Percentiles rank a stretch among this genome's conserved stretches.
Evolutionary conservation across 2,329 filamentous ascomycete species (phyloP).

Genomic region (Venturia pyrina): DNA sequence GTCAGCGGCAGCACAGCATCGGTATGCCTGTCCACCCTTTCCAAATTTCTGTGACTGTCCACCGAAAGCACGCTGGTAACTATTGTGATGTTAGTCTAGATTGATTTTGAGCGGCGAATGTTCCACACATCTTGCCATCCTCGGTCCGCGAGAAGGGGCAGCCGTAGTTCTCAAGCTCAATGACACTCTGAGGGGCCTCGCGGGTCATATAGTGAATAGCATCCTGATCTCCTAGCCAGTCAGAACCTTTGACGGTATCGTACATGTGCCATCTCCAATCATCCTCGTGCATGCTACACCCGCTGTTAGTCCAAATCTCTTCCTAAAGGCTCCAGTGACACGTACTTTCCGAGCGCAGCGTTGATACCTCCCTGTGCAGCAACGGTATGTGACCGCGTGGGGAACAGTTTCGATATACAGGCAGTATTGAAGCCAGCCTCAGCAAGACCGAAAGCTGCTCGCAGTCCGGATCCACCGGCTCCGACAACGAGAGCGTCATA

Average conservation of each 20-base stretch:
- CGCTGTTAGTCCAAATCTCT: neutral
- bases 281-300: conserved; percentile 73
- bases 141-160: conserved; percentile 95
- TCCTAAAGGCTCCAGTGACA: conserved; percentile 13
- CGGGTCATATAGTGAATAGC: conserved; percentile 98
- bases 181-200: conserved; percentile 82
- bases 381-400: conserved; percentile 76
- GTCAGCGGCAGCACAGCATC: conserved; percentile 92
- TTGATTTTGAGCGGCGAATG: neutral
- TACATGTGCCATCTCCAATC: conserved; percentile 99
- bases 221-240: conserved; percentile 96
- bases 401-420: conserved; percentile 79
- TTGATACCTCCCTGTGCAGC: conserved; percentile 73
- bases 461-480: conserved; percentile 70
- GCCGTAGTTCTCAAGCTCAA: conserved; percentile 94
- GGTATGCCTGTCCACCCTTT: conserved; percentile 96
- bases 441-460: conserved; percentile 75
- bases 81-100: conserved; percentile 24
- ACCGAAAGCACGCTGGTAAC: conserved; percentile 96
- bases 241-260: conserved; percentile 94
- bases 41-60: conserved; percentile 92
- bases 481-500: conserved; percentile 96
- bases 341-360: conserved; percentile 67
- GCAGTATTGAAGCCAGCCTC: conserved; percentile 86
- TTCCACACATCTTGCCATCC: conserved; percentile 76